Conservation (phyloP, 495 filamentous ascomycete species). For the Xylaria sp. region DNA sequence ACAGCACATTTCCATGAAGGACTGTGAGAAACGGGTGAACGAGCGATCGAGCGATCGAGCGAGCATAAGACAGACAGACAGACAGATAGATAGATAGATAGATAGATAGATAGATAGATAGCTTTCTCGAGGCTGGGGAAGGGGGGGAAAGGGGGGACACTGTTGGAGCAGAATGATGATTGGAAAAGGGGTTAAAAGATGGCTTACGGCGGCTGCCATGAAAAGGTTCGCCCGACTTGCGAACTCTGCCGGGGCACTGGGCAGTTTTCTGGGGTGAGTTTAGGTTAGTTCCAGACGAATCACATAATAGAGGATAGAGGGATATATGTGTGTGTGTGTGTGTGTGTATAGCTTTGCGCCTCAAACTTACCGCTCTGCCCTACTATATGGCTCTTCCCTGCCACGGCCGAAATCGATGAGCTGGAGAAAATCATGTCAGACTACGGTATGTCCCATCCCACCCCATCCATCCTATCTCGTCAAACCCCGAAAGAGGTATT, state of each 20-base stretch:
- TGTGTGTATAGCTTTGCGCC: neutral
- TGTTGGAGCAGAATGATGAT: too few species aligned
- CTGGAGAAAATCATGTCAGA: neutral
- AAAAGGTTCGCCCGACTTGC: slow-evolving; percentile 3
- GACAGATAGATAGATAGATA: neutral
- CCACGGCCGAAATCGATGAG: slow-evolving; percentile 17
- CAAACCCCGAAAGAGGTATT: too few species aligned
- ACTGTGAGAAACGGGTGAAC: too few species aligned
- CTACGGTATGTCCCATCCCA: neutral
- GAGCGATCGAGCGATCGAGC: too few species aligned
- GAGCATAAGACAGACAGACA: too few species aligned
- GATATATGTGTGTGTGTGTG: too few species aligned
- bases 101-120: neutral
- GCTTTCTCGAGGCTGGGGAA: neutral
- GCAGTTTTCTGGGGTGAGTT: neutral
- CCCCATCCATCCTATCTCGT: too few species aligned
- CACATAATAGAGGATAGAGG: neutral
- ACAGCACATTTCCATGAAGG: neutral
- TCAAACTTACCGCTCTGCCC: neutral
- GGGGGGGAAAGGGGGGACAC: too few species aligned
- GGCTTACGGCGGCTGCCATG: neutral
- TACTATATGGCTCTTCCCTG: neutral
- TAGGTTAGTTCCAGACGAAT: neutral
- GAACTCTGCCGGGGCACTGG: neutral
- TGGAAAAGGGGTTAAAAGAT: neutral